Base-by-base conservation (phyloP, 768 basidiomycete genomes). In the Boletus reticuloceps region DNA sequence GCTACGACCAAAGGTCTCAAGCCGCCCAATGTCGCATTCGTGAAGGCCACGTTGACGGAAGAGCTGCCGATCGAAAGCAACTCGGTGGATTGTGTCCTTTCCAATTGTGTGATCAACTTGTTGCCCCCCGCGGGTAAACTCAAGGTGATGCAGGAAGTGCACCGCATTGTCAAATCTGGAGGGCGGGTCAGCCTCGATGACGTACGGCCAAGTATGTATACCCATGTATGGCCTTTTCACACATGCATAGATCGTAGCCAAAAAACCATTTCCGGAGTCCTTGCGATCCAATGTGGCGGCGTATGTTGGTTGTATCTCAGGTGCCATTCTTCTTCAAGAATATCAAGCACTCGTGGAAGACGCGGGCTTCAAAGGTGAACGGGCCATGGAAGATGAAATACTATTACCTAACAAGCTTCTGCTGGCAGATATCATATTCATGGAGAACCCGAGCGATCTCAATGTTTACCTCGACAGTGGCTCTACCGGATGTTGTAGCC, bases 21-120 rank as follows among this genome's bases (percentile, higher is more conserved):
- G 32, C 77, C 81, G 8, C 81, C 80, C 1, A 75, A 75, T 5
- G 80, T 81, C 27, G 69, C 77, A 0, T 84, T 84, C 58, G 74
- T 81, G 5, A 69, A 80, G 22, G 70, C 76, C 0, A 60, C 67
- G 2, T 64, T 82, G 25, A 73, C 74, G 0, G 74, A 77, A 20
- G 63, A 75, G 8, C 67, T 84, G 3, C 84, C 83, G 1, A 74
- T 85, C 51, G 64, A 69, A 40, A 73, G 78, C 6, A 65, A 72
- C 50, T 74, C 81, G 0, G 73, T 83, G 17, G 81, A 85, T 57
- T 83, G 80, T 54, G 69, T 86, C 16, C 58, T 83, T 8, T 83
- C 82, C 7, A 85, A 82, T 62, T 83, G 83, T 50, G 81, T 83
- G 4, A 65, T 84, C 62, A 82, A 83, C 60, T 64, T 82, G 3